phyloP scores from a whole-genome alignment of 495 filamentous ascomycete species.

The Rostrohypoxylon terebratum region DNA sequence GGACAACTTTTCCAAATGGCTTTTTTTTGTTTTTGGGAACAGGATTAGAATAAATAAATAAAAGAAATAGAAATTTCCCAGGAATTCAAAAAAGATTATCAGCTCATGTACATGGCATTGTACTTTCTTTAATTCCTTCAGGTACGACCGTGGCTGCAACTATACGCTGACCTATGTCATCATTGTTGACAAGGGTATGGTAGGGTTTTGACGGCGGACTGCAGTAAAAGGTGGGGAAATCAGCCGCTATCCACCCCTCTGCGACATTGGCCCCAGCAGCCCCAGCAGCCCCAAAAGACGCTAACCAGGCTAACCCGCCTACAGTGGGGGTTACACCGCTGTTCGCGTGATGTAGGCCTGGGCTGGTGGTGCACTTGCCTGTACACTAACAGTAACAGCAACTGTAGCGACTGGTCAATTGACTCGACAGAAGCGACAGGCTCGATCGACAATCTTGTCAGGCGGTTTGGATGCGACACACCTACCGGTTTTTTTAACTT shows the following conservation, averaged over 20 bases:
- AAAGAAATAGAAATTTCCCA: constrained; percentile 9
- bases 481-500: neutral
- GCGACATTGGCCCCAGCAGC: neutral
- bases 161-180: constrained; percentile 35
- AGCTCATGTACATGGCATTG: neutral
- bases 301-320: constrained; percentile 1
- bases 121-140: neutral
- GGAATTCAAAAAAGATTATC: constrained; percentile 2
- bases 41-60: constrained; percentile 23
- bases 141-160: constrained; percentile 23
- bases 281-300: neutral
- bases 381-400: too few relatives aligned
- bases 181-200: constrained; percentile 26
- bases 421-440: neutral
- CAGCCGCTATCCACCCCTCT: constrained; percentile 33
- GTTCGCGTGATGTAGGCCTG: constrained; percentile 34
- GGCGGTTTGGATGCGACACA: neutral
- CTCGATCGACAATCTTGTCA: neutral
- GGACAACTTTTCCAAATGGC: neutral
- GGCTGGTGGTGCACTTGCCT: neutral
- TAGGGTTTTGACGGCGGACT: neutral
- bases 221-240: constrained; percentile 31
- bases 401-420: constrained; percentile 1
- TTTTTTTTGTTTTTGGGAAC: too few relatives aligned
- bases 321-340: constrained; percentile 40